phyloP scores from a whole-genome alignment of 1,284 basidiomycete genomes.

The Agaricales sp. region DNA sequence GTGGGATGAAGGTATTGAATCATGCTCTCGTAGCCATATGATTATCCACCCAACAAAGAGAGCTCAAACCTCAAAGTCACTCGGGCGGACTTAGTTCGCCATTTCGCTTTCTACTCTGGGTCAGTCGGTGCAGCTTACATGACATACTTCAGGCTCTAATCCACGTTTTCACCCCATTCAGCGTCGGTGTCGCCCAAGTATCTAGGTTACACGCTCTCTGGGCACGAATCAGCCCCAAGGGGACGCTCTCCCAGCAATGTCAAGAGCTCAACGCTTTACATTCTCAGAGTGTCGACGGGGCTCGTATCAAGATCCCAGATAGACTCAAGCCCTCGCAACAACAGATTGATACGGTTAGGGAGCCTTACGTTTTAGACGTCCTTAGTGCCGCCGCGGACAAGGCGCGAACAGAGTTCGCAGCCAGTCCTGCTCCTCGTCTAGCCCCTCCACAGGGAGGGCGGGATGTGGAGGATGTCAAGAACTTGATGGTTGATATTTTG shows the following conservation, averaged over 20 bases:
- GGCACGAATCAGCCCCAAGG: slow-evolving; percentile 40
- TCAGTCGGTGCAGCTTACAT: slow-evolving; percentile 17
- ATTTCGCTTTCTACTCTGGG: slow-evolving; percentile 58
- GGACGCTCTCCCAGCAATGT: slow-evolving; percentile 52
- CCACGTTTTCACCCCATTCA: slow-evolving; percentile 13
- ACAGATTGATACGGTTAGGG: slow-evolving; percentile 22
- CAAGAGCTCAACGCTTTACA: slow-evolving; percentile 61
- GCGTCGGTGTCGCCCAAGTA: slow-evolving; percentile 42
- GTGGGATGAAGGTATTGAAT: background rate
- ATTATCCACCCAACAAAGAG: slow-evolving; percentile 53
- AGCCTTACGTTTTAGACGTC: slow-evolving; percentile 41
- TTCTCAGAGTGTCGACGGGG: slow-evolving; percentile 58
- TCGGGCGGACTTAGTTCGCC: slow-evolving; percentile 43
- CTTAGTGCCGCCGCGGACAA: slow-evolving; percentile 33
- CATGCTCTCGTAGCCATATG: slow-evolving; percentile 37
- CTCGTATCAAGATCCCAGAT: slow-evolving; percentile 45
- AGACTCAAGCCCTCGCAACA: too few relatives aligned
- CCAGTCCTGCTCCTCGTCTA: slow-evolving; percentile 26
- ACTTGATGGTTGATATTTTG: too few relatives aligned
- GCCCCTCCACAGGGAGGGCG: slow-evolving; percentile 35
- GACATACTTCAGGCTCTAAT: background rate
- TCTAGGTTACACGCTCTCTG: slow-evolving; percentile 47
- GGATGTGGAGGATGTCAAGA: too few relatives aligned
- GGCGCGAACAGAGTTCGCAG: slow-evolving; percentile 33
- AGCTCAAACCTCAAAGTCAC: slow-evolving; percentile 33